Conservation (phyloP, 768 basidiomycete species). For the Lentinula aciculospora region DNA sequence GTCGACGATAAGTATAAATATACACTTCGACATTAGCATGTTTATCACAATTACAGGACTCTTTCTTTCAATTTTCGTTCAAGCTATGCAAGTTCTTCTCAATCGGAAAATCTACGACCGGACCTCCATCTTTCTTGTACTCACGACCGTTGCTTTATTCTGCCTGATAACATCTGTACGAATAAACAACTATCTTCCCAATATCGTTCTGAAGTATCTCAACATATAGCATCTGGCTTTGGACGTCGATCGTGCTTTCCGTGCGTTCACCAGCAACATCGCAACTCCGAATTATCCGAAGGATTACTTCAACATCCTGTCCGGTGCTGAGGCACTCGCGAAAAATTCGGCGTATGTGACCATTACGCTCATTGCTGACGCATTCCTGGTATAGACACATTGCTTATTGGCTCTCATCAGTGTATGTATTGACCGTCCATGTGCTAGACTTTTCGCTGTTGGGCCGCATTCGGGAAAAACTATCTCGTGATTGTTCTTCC, state of each 20-base stretch:
- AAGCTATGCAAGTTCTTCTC: neutral
- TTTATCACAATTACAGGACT: neutral
- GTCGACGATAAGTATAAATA: too few relatives aligned
- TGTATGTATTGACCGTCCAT: neutral
- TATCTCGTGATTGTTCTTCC: neutral
- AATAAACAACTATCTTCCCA: too few relatives aligned
- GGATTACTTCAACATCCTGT: conserved; percentile 4
- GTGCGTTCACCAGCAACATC: conserved; percentile 3
- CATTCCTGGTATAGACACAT: conserved; percentile 1
- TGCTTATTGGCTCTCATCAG: too few relatives aligned
- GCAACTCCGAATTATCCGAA: conserved; percentile 4
- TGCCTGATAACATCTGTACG: conserved; percentile 5
- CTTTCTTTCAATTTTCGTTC: conserved; percentile 2
- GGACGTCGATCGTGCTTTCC: conserved; percentile 5
- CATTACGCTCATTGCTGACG: conserved; percentile 6
- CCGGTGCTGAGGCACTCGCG: conserved; percentile 4
- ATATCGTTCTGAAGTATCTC: neutral
- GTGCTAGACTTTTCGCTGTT: conserved; percentile 3
- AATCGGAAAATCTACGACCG: neutral
- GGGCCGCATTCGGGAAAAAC: conserved; percentile 1
- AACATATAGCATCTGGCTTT: neutral
- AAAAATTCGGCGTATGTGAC: conserved; percentile 8
- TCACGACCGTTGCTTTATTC: neutral
- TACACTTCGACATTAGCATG: too few relatives aligned
- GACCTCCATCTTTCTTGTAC: neutral